A percentile compares a stretch with the other conserved stretches of the same genome.
phyloP scores from a whole-genome alignment of 2,329 filamentous ascomycete genomes.

The Pleomassaria siparia region DNA sequence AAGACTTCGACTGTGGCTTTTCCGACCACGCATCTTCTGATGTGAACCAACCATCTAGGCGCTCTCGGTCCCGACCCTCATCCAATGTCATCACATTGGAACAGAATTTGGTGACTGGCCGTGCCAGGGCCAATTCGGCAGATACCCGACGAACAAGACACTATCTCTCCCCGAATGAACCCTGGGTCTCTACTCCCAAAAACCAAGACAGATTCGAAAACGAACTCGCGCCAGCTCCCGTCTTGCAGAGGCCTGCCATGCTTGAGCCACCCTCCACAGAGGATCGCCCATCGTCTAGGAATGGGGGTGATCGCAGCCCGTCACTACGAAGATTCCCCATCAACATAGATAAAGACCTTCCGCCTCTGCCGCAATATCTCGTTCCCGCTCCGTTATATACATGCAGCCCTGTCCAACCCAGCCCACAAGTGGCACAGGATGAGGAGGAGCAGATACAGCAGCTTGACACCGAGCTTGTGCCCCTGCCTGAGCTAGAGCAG shows the following conservation, averaged over 20 bases:
- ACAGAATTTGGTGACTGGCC: conserved; percentile 17
- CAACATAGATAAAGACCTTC: conserved; percentile 28
- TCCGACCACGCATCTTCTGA: conserved; percentile 8
- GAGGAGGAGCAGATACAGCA: conserved; percentile 13
- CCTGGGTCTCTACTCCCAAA: conserved; percentile 19
- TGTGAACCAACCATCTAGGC: conserved; percentile 10
- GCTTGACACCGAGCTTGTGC: conserved; percentile 17
- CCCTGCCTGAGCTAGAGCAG: conserved; percentile 19
- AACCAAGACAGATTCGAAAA: conserved; percentile 16
- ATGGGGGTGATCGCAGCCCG: conserved; percentile 20
- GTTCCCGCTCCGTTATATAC: conserved; percentile 33
- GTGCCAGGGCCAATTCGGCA: conserved; percentile 33
- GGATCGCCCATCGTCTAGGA: conserved; percentile 33
- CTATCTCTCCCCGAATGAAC: conserved; percentile 11
- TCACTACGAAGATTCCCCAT: conserved; percentile 16
- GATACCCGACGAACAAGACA: conserved; percentile 11
- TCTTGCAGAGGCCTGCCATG: conserved; percentile 20
- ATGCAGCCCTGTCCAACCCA: conserved; percentile 15
- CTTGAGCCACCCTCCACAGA: conserved; percentile 16
- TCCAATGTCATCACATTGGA: conserved; percentile 11
- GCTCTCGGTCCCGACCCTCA: conserved; percentile 20
- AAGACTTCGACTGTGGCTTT: conserved; percentile 19
- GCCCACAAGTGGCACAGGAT: conserved; percentile 9
- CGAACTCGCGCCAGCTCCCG: conserved; percentile 20
- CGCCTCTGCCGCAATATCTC: conserved; percentile 32